phyloP scores from a whole-genome alignment of 441 rosid species.

The Syzygium malaccense region DNA sequence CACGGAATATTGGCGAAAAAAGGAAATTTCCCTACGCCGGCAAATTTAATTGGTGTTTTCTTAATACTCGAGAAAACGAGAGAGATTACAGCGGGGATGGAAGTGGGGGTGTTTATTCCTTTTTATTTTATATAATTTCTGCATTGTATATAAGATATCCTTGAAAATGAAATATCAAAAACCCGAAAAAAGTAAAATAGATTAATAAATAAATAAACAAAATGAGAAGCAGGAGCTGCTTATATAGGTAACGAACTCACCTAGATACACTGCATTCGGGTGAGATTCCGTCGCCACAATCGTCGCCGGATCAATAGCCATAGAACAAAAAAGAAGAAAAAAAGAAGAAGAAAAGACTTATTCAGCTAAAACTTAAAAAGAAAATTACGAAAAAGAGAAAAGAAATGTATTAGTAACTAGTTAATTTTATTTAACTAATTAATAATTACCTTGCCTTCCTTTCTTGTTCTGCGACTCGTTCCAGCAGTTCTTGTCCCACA shows the following conservation, averaged over 20 bases:
- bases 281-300: slow-evolving; percentile 11
- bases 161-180: not conserved
- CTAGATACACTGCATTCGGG: slow-evolving; percentile 36
- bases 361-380: not conserved
- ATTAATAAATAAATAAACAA: not conserved
- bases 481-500: slow-evolving; percentile 96
- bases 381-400: not conserved
- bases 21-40: not conserved
- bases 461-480: slow-evolving; percentile 84
- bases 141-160: not conserved
- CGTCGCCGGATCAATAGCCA: not conserved
- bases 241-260: slow-evolving; percentile 11
- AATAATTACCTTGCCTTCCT: slow-evolving; percentile 74
- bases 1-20: not conserved
- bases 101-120: fast-evolving
- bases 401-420: not conserved
- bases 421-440: not conserved
- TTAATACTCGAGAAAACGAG: not conserved
- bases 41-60: not conserved
- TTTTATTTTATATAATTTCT: not conserved
- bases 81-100: not conserved
- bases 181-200: not conserved
- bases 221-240: not conserved
- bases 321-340: not conserved
- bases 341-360: not conserved